These are phyloP conservation scores for Diaporthe citriasiana DNA, from an alignment of 2,329 filamentous ascomycete species.

Conservation along the genomic window DNA sequence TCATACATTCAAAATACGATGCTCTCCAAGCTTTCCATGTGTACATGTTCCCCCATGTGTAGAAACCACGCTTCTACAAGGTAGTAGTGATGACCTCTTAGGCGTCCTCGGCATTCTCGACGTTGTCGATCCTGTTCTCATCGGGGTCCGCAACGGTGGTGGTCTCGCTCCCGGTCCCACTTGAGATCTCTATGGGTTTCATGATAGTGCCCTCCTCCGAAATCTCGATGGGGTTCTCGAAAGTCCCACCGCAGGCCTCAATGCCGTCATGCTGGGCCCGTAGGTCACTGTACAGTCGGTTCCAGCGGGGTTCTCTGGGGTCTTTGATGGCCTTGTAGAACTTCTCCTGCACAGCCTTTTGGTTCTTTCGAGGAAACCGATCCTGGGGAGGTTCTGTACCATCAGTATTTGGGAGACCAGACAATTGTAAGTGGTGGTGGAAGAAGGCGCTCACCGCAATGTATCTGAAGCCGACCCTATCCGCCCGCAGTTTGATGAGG, in stretches of 20 bases:
- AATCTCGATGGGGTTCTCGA: neutral
- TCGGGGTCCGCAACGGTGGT: neutral
- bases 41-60: neutral
- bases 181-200: neutral
- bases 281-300: neutral
- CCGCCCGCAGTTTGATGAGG: neutral
- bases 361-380: neutral
- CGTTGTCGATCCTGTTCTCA: neutral
- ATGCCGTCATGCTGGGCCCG: neutral
- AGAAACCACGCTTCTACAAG: neutral
- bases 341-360: conserved; percentile 8
- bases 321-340: conserved; percentile 21
- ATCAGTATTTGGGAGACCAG: too few species aligned
- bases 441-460: neutral
- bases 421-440: too few species aligned
- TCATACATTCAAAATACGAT: neutral
- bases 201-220: neutral
- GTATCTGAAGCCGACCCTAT: neutral
- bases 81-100: neutral
- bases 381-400: too few species aligned
- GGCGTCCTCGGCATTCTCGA: neutral
- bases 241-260: too few species aligned
- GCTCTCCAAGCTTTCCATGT: neutral
- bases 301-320: neutral
- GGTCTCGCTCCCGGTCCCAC: neutral